These are phyloP conservation scores for Fusarium brachygibbosum DNA, from an alignment of 2,329 filamentous ascomycete genomes.

Conservation along the genomic window DNA sequence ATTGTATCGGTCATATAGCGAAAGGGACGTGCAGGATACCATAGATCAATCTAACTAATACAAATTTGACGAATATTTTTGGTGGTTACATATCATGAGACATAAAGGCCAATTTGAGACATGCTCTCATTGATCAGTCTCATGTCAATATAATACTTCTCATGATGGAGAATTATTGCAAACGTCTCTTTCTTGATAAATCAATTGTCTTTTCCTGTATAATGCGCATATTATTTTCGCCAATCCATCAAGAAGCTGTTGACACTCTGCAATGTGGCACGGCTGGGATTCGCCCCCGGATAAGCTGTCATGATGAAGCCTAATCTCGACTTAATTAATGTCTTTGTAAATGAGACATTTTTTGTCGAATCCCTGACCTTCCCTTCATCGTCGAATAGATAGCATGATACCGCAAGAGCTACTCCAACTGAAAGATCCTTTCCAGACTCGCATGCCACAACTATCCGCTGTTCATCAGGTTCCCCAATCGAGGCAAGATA, in stretches of 20 bases:
- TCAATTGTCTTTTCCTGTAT: background rate
- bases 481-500: conserved; percentile 50
- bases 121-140: background rate
- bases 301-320: conserved; percentile 85
- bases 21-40: conserved; percentile 7
- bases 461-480: conserved; percentile 48
- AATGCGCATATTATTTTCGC: conserved; percentile 46
- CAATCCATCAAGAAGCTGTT: conserved; percentile 88
- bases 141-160: background rate
- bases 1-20: conserved; percentile 25
- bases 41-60: conserved; percentile 38
- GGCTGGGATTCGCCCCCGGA: conserved; percentile 84
- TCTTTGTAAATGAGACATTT: conserved; percentile 72
- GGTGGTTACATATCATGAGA: background rate
- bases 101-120: background rate
- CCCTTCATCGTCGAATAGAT: conserved; percentile 77
- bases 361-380: conserved; percentile 49
- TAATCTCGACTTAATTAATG: conserved; percentile 79
- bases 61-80: background rate
- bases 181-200: background rate
- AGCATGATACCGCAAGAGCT: conserved; percentile 81
- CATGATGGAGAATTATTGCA: background rate
- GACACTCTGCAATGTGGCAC: conserved; percentile 89
- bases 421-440: conserved; percentile 85
- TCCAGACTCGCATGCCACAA: conserved; percentile 81